Evolutionary conservation across 169 alveolate species (phyloP), one percentile per base, ranked within the genome.

Genomic region (Plasmodium sp.): DNA sequence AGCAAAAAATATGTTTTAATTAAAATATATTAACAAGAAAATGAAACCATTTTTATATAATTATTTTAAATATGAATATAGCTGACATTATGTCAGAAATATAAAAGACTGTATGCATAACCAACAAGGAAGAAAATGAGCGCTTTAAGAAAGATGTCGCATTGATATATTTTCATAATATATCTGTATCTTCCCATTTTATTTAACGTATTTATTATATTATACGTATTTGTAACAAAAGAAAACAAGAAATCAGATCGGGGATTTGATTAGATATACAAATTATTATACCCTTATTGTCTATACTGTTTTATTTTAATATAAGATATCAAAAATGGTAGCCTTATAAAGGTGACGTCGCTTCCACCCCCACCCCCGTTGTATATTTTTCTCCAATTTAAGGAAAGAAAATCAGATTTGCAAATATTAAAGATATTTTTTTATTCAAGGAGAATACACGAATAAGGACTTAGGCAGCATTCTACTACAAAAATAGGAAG

Each of bases 11-110:
- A 81, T 83, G 82, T 67, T 18, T 58, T 83, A 58, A 27, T 83
- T 34, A 67, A 31, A 22, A 67, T 22, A 67, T n/a, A 18, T 83
- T 18, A 62, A 18, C 43, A 67, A 18, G 22, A 79, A 88, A 77
- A 56, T 58, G 88, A 39, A 16, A 58, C 81, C 71, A 62, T 41
- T 79, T 62, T 43, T 84, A 73, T 73, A 72, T 84, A 79, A 77
- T 58, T 79, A 88, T 88, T 79, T 79, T 88, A 27, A 79, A 88
- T 88, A 56, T 77, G 82, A 88, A 18, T 88, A 88, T 88, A 81
- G 94, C 82, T 58, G 82, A 81, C 75, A 79, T 88, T 56, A 75
- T 71, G 33, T 41, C 54, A 43, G 7, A 34, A 62, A 62, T 31
- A 58, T 45, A 7, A 62, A 62, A 22, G 14, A 22, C 36, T 18